Evolutionary conservation across 306 rosid genomes (phyloP).

Genomic region (Acmispon strigosus): DNA sequence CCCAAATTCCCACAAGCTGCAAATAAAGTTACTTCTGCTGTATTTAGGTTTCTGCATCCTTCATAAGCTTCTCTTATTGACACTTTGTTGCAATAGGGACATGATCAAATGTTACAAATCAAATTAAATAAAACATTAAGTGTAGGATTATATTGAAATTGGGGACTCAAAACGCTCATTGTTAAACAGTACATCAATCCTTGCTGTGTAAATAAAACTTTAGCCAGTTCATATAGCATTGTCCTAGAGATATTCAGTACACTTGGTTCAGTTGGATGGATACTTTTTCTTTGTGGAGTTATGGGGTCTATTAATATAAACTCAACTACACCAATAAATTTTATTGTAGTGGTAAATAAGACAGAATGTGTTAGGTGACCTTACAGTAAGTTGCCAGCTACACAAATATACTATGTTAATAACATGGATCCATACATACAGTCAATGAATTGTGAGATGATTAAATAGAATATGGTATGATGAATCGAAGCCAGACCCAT

Average conservation of each 20-base stretch:
- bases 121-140: not conserved
- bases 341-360: not conserved
- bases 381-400: not conserved
- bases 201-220: not conserved
- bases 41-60: not conserved
- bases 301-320: not conserved
- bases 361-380: constrained; percentile 10
- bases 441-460: not conserved
- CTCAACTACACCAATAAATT: constrained; percentile 16
- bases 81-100: not conserved
- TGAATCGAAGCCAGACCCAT: not conserved
- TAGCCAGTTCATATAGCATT: not conserved
- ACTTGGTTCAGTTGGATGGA: not conserved
- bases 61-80: not conserved
- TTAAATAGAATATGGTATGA: constrained; percentile 1
- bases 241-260: not conserved
- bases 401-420: constrained; percentile 1
- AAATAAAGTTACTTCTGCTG: not conserved
- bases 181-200: not conserved
- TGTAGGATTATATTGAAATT: not conserved
- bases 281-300: not conserved
- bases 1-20: not conserved
- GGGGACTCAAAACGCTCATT: not conserved
- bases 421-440: not conserved
- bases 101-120: not conserved